Base-by-base conservation (phyloP, 2,329 filamentous ascomycete species). In the Calycina marina region DNA sequence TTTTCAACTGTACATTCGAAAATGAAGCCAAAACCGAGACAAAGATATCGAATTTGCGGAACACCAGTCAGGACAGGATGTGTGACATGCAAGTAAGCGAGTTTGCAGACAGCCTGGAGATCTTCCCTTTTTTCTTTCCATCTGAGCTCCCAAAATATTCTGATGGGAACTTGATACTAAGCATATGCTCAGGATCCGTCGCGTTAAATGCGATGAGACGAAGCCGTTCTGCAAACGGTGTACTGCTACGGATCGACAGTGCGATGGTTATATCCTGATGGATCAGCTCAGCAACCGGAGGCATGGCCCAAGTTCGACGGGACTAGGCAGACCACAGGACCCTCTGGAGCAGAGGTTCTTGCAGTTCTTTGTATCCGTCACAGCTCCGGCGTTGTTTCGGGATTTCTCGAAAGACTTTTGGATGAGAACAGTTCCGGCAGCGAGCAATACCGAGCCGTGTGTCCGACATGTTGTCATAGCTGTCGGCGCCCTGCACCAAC, bases 191-290 rank as follows among this genome's bases (percentile, higher is more conserved):
- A 51, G 49, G 29, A 45, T 48, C 13, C 40, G 48, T 22, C 38
- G 47, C 36, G 45, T 51, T 11, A 51, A 51, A 28, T 51, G 48
- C 30, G 48, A 45, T 22, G 48, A 51, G 34, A 42, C 45, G 13
- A 47, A 47, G 27, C 49, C 49, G 9, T 46, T 44, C 31, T 50
- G 49, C 29, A 46, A 42, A 32, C 40, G 42, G 39, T 51, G 48
- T 34, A 48, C 45, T 8, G 45, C 41, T 1, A 51, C 48, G 5
- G 47, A 47, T 11, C 37, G 48, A 9, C 47, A 43, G 15, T 51
- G 48, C 30, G 48, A 51, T 40, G 48, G 48, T 16, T 51, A 51
- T 38, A 41, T 38, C 14, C 35, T 40, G 10, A 32, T 36, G n/a
- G 18, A 16, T 18, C 22, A 27, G 14, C 3, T 4, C 3, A 14